phyloP scores from a whole-genome alignment of 306 rosid genomes.

The Abrus precatorius region DNA sequence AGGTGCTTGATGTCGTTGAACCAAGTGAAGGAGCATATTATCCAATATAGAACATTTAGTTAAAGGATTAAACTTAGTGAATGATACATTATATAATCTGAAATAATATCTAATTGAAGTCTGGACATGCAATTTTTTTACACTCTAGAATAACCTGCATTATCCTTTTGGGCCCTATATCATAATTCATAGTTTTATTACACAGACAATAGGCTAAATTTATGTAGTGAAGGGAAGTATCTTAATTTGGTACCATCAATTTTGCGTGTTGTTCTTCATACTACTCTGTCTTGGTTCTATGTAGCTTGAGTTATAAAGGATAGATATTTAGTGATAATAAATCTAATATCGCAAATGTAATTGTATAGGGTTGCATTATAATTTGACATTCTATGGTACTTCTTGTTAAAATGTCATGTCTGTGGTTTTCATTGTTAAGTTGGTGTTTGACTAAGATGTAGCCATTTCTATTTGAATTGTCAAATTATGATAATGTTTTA shows the following conservation, averaged over 20 bases:
- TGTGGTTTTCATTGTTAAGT: conserved; percentile 11
- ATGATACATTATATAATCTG: background rate
- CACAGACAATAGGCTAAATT: background rate
- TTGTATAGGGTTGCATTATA: background rate
- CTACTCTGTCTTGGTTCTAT: background rate
- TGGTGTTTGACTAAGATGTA: conserved; percentile 28
- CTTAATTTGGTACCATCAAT: conserved; percentile 5
- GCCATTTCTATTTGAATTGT: conserved; percentile 15
- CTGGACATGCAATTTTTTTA: background rate
- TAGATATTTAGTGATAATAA: conserved; percentile 1
- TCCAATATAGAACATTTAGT: background rate
- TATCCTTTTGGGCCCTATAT: conserved; percentile 20
- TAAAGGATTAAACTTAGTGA: background rate
- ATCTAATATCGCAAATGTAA: background rate
- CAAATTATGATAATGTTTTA: conserved; percentile 5
- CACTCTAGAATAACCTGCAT: conserved; percentile 3
- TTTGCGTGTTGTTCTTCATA: conserved; percentile 5
- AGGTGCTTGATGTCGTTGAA: conserved; percentile 30
- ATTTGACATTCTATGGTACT: background rate
- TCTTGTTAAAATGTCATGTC: conserved; percentile 10
- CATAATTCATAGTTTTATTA: conserved; percentile 8
- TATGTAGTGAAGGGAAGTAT: background rate
- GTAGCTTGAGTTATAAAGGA: background rate
- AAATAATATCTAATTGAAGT: background rate
- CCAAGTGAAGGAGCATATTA: background rate